These are phyloP conservation scores for Fusarium sp. DNA, from an alignment of 2,329 filamentous ascomycete genomes.

Conservation along the genomic window DNA sequence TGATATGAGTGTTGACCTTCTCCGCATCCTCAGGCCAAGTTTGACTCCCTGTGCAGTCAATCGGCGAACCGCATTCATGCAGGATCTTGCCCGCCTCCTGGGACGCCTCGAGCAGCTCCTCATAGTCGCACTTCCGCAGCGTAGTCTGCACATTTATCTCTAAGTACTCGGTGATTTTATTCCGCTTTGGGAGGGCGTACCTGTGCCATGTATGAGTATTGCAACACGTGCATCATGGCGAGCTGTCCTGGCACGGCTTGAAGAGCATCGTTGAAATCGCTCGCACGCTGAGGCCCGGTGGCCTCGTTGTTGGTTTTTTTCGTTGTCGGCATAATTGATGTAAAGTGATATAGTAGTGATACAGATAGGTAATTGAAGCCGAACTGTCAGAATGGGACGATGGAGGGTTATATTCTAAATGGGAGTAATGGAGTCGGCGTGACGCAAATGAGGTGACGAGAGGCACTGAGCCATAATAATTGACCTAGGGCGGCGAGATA, in stretches of 20 bases:
- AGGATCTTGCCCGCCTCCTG: not conserved
- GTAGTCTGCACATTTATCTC: not conserved
- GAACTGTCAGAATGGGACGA: not conserved
- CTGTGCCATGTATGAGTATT: not conserved
- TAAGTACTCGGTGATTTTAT: not conserved
- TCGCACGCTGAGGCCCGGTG: not conserved
- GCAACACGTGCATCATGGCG: not conserved
- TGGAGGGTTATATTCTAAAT: not conserved
- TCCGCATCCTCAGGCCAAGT: not conserved
- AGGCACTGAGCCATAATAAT: not conserved
- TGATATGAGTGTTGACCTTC: not conserved
- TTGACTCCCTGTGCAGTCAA: not conserved
- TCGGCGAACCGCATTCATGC: not conserved
- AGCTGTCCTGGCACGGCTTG: not conserved
- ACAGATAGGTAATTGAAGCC: not conserved
- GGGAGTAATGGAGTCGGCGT: not conserved
- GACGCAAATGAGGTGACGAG: not conserved
- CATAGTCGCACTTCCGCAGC: not conserved
- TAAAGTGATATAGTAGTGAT: not conserved
- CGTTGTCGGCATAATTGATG: not conserved
- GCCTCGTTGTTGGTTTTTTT: not conserved
- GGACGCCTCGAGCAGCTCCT: not conserved
- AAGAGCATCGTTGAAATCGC: not conserved
- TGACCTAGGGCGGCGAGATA: too few relatives aligned
- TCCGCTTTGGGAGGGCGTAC: not conserved